Base-by-base conservation (phyloP, 1,139 yeast species). In the Geotrichum phurueaensis region DNA sequence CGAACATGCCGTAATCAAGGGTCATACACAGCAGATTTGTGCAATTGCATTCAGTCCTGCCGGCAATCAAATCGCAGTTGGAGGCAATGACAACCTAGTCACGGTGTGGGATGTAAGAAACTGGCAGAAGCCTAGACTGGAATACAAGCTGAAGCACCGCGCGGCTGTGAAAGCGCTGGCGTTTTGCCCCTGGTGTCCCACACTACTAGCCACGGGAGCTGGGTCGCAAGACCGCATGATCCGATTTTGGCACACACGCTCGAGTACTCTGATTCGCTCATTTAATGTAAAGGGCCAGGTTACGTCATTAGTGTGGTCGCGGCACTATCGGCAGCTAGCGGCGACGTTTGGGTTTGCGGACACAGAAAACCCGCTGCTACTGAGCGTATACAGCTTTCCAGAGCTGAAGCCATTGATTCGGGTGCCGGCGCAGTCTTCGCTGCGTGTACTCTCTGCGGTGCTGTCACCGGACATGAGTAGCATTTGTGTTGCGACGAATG, bases 161-260 rank as follows among this genome's bases (percentile, higher is more conserved):
- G 95, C 96, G 0, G 96, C 96, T 0, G 91, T 88, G 0, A 88
- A 88, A 71, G 95, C 95, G 0, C 78, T 88, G 63, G 84, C 89
- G 27, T 88, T 85, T 77, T 87, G 95, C 71, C 96, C 96, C 0
- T 86, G 87, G 84, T 86, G 88, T 64, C 82, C 81, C 58, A 82
- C 86, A 52, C 72, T 88, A 31, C 73, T 88, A 59, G 95, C 90
- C 9, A 87, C 95, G 0, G 96, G 96, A 0, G 96, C 92, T 23
- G 96, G 96, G 0, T 84, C 89, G 29, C 83, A 85, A 60, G 96
- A 88, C 70, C 79, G 87, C 76, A 78, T 78, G 27, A 75, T 78
- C 15, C 52, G 68, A 60, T 87, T 87, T 69, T 88, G 95, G 95
- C 94, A 88, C 71, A 79, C 90, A 0, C 74, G 75, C 1, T 78